These are phyloP conservation scores for Globisporangium acanthophoron DNA, from an alignment of 352 stramenopile genomes.

Conservation along the genomic window DNA sequence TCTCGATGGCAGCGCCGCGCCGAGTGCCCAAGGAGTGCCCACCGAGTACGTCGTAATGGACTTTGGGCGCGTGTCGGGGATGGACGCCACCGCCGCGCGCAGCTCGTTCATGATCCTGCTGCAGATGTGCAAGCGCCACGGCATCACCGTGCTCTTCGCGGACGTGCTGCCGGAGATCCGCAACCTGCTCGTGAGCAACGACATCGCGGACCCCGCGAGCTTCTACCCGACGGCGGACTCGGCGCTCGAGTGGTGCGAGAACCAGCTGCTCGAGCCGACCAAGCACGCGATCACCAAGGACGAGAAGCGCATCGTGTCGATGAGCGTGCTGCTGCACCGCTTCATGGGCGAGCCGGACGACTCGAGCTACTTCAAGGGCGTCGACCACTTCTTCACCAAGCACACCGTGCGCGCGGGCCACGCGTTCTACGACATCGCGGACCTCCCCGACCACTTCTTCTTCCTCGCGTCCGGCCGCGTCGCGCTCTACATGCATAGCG, in stretches of 20 bases:
- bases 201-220: constrained; percentile 56
- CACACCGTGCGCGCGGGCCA: constrained; percentile 47
- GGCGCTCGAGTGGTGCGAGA: constrained; percentile 76
- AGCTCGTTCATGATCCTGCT: constrained; percentile 81
- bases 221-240: constrained; percentile 72
- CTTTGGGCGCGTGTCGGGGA: constrained; percentile 82
- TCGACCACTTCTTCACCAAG: constrained; percentile 63
- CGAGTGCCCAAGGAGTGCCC: constrained; percentile 41
- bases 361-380: constrained; percentile 51
- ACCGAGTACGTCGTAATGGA: constrained; percentile 88
- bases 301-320: constrained; percentile 38
- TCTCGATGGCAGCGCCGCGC: constrained; percentile 56
- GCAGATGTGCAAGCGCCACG: constrained; percentile 68
- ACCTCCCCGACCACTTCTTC: constrained; percentile 61
- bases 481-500: constrained; percentile 72
- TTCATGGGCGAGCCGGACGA: constrained; percentile 78
- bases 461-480: constrained; percentile 71
- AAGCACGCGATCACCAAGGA: constrained; percentile 24
- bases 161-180: constrained; percentile 66
- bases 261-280: constrained; percentile 41
- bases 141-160: constrained; percentile 67
- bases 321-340: constrained; percentile 64
- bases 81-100: constrained; percentile 83
- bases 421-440: constrained; percentile 68
- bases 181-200: constrained; percentile 57